Conservation (phyloP, 768 basidiomycete species). For the Naganishia vishniacii region DNA sequence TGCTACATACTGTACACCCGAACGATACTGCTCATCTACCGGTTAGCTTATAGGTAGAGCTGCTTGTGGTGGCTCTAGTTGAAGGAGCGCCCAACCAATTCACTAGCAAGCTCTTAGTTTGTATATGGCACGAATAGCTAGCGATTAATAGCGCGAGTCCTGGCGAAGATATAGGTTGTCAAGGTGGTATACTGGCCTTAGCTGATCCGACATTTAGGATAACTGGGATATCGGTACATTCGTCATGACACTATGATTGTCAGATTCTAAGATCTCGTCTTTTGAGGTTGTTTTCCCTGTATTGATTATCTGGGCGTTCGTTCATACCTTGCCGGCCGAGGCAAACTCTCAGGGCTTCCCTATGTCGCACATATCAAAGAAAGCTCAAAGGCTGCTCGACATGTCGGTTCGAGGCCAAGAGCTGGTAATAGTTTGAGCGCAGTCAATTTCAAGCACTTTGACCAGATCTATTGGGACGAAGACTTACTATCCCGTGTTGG, state of each 20-base stretch:
- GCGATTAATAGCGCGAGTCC: no score
- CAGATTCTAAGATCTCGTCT: conserved; percentile 2
- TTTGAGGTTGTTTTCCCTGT: conserved; percentile 9
- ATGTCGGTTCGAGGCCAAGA: conserved; percentile 69
- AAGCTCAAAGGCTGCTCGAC: conserved; percentile 30
- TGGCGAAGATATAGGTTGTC: no score
- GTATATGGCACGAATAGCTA: no score
- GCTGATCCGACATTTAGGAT: not conserved
- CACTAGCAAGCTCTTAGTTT: no score
- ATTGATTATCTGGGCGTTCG: not conserved
- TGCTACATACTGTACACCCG: no score
- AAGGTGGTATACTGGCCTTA: no score
- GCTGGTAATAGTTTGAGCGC: conserved; percentile 49
- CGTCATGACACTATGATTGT: not conserved
- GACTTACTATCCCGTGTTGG: conserved; percentile 67
- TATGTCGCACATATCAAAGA: not conserved
- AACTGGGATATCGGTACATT: not conserved
- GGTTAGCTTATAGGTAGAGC: no score
- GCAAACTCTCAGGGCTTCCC: not conserved
- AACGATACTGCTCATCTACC: no score
- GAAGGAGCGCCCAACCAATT: no score
- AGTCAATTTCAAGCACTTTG: conserved; percentile 3
- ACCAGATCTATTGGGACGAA: not conserved
- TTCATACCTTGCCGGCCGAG: not conserved
- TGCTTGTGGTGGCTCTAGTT: no score